Evolutionary conservation across 306 rosid genomes (phyloP).

Genomic region (Senna siamea): DNA sequence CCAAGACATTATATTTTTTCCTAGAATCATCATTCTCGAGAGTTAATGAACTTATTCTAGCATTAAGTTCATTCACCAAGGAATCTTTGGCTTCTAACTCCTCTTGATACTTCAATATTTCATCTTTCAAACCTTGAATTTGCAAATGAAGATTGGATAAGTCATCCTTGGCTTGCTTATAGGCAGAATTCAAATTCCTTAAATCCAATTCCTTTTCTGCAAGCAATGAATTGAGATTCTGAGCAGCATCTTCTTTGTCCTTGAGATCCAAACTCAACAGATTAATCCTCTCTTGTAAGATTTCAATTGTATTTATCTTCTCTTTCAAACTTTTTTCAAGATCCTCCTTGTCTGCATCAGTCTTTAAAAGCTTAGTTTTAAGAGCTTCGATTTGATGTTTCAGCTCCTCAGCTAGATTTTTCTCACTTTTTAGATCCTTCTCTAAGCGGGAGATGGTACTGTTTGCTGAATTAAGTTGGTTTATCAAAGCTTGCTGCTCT

Average conservation of each 20-base stretch:
- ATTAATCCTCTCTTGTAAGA: slow-evolving; percentile 52
- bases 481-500: slow-evolving; percentile 58
- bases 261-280: slow-evolving; percentile 58
- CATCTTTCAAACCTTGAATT: slow-evolving; percentile 61
- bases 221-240: slow-evolving; percentile 64
- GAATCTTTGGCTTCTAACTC: slow-evolving; percentile 62
- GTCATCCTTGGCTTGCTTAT: slow-evolving; percentile 58
- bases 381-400: slow-evolving; percentile 58
- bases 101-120: slow-evolving; percentile 52
- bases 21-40: slow-evolving; percentile 51
- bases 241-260: slow-evolving; percentile 56
- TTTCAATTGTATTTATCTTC: slow-evolving; percentile 34
- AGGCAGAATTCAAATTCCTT: slow-evolving; percentile 53
- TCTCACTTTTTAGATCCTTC: slow-evolving; percentile 67
- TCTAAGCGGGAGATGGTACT: slow-evolving; percentile 56
- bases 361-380: slow-evolving; percentile 39
- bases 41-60: slow-evolving; percentile 51
- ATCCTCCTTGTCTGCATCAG: slow-evolving; percentile 45
- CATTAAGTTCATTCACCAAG: slow-evolving; percentile 59
- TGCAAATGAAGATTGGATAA: slow-evolving; percentile 52
- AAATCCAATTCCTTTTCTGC: slow-evolving; percentile 72
- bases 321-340: slow-evolving; percentile 50
- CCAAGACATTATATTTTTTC: slow-evolving; percentile 49
- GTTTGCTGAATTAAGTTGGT: slow-evolving; percentile 64
- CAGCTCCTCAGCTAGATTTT: slow-evolving; percentile 56